phyloP scores from a whole-genome alignment of 768 basidiomycete genomes.

The Tricholoma furcatifolium region DNA sequence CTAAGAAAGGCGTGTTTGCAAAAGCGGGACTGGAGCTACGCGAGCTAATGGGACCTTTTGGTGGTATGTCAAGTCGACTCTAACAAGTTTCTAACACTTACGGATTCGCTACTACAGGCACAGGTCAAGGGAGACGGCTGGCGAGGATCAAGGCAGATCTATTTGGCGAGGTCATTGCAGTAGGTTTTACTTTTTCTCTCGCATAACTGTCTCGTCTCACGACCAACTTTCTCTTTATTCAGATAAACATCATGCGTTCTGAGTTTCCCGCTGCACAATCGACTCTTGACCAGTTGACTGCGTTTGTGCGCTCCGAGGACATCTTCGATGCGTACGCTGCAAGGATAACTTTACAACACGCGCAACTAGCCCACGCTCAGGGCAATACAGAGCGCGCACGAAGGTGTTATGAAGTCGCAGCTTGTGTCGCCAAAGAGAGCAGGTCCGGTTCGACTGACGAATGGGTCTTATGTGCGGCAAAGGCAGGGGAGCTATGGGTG shows the following conservation, averaged over 20 bases:
- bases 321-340: slow-evolving; percentile 58
- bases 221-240: background rate
- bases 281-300: slow-evolving; percentile 49
- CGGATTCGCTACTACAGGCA: background rate
- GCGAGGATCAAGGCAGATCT: slow-evolving; percentile 70
- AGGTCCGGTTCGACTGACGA: slow-evolving; percentile 24
- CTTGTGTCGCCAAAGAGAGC: slow-evolving; percentile 34
- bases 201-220: background rate
- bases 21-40: slow-evolving; percentile 54
- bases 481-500: slow-evolving; percentile 51
- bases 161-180: slow-evolving; percentile 66
- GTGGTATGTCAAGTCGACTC: slow-evolving; percentile 25
- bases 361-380: slow-evolving; percentile 71
- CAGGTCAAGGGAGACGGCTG: slow-evolving; percentile 30
- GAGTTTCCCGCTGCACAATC: slow-evolving; percentile 64
- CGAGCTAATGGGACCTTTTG: slow-evolving; percentile 26
- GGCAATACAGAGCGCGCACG: slow-evolving; percentile 52
- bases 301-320: slow-evolving; percentile 58
- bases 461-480: slow-evolving; percentile 48
- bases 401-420: slow-evolving; percentile 64
- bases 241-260: slow-evolving; percentile 68
- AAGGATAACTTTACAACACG: slow-evolving; percentile 66
- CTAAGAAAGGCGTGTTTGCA: slow-evolving; percentile 71
- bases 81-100: background rate
- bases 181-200: slow-evolving; percentile 28